phyloP scores from a whole-genome alignment of 2,329 filamentous ascomycete genomes.

The Fusarium torreyae region DNA sequence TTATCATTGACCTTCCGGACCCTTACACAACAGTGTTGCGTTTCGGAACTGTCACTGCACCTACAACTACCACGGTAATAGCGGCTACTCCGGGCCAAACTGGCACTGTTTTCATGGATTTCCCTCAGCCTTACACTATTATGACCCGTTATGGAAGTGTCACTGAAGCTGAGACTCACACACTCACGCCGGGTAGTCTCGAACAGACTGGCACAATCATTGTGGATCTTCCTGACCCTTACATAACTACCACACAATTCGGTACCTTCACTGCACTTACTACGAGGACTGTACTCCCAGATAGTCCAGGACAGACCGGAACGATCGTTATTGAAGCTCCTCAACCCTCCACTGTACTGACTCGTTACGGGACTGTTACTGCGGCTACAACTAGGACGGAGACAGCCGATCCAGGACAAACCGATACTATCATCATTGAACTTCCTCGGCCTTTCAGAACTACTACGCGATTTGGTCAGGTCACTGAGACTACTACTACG shows the following conservation, averaged over 20 bases:
- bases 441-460: constrained; percentile 9
- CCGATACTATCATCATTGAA: constrained; percentile 4
- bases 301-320: constrained; percentile 5
- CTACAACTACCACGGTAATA: no score
- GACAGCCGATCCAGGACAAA: background rate
- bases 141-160: no score
- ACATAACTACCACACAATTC: constrained; percentile 1
- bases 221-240: constrained; percentile 11
- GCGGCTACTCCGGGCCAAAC: no score
- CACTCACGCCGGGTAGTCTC: background rate
- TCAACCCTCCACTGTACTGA: background rate
- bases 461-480: background rate
- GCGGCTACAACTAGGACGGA: background rate
- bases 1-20: background rate
- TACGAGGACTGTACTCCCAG: background rate
- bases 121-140: no score
- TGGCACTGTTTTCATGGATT: no score
- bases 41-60: no score
- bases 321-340: constrained; percentile 11
- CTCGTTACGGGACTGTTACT: background rate
- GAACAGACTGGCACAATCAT: constrained; percentile 12
- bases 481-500: background rate
- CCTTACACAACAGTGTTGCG: no score
- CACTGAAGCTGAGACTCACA: no score
- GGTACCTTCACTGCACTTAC: background rate